Evolutionary conservation across 106 monocot genomes (phyloP), one percentile per base, ranked within the genome.

Genomic region (Posidonia australis): DNA sequence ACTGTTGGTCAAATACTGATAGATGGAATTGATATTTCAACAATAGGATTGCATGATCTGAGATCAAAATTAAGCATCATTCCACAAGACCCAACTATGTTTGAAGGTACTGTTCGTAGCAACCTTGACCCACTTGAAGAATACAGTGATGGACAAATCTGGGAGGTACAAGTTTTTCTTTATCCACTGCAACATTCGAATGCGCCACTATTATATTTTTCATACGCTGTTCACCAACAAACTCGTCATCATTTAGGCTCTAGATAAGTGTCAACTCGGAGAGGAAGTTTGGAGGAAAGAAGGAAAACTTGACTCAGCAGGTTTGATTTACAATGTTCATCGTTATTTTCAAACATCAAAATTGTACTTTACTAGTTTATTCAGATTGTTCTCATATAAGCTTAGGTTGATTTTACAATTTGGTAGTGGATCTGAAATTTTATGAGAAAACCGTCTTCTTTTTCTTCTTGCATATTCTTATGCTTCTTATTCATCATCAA

Each of bases 31-130:
- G 71, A 93, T 61, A 86, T 93, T 49, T 81, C 63, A 36, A 86
- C 63, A 27, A 83, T 93, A 25, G 93, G 89, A 64, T 70, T 93
- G 59, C 89, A 89, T 77, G 89, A 89, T 73, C 57, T 89, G 31
- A 76, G 93, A 65, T 81, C 83, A 2, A 85, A 79, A 67, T 69
- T 93, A 21, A 88, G 93, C 75, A 93, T 93, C 43, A 93, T 93
- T 62, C 88, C 88, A 1, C 93, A 93, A 70, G 93, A 93, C 49
- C 93, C 93, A 32, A 88, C 88, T 22, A 93, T 93, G 93, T 93
- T 93, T 74, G 89, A 86, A 59, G 93, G 89, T 13, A 89, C 83
- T 11, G 41, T 93, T 7, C 72, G 93, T 9, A 81, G 55, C 70
- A 93, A 93, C 43, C 77, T 93, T 29, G 93, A 93, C 44, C 93